A percentile compares a stretch with the other conserved stretches of the same genome.
Conservation (phyloP, 768 basidiomycete species). For the Crucibulum laeve region DNA sequence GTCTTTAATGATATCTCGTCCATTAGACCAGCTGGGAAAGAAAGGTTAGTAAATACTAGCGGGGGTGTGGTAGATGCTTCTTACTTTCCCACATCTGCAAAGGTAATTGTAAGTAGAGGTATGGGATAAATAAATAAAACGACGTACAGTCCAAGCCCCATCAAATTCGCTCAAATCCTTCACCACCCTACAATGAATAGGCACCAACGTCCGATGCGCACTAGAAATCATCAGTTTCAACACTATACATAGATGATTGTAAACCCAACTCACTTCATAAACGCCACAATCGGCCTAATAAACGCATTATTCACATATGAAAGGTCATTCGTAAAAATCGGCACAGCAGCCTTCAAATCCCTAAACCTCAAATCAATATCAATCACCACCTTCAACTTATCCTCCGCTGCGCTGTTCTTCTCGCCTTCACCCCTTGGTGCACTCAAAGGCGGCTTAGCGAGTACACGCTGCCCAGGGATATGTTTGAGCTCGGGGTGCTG, state of each 20-base stretch:
- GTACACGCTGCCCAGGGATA: constrained; percentile 83
- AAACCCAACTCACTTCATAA: constrained; percentile 73
- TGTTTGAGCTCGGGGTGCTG: constrained; percentile 36
- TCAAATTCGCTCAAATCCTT: constrained; percentile 87
- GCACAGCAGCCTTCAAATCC: constrained; percentile 93
- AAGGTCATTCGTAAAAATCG: constrained; percentile 83
- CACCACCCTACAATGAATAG: constrained; percentile 86
- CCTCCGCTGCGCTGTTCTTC: constrained; percentile 21
- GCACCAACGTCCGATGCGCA: constrained; percentile 89
- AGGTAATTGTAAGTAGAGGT: constrained; percentile 8
- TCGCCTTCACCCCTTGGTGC: constrained; percentile 51
- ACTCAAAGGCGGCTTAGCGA: constrained; percentile 81
- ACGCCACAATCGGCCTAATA: constrained; percentile 93
- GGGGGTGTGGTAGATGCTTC: constrained; percentile 16
- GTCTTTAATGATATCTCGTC: constrained; percentile 87
- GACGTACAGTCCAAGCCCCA: constrained; percentile 89
- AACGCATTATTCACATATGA: constrained; percentile 92
- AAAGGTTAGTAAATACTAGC: constrained; percentile 11
- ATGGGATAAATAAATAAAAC: constrained; percentile 2
- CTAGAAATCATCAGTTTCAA: constrained; percentile 34
- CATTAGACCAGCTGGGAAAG: constrained; percentile 78
- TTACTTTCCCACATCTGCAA: constrained; percentile 89
- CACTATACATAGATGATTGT: neutral
- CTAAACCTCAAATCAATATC: constrained; percentile 95
- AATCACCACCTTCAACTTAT: constrained; percentile 57